Evolutionary conservation across 805 yeast genomes (phyloP), one percentile per base, ranked within the genome.

Genomic region (Wickerhamomyces chaumierensis): DNA sequence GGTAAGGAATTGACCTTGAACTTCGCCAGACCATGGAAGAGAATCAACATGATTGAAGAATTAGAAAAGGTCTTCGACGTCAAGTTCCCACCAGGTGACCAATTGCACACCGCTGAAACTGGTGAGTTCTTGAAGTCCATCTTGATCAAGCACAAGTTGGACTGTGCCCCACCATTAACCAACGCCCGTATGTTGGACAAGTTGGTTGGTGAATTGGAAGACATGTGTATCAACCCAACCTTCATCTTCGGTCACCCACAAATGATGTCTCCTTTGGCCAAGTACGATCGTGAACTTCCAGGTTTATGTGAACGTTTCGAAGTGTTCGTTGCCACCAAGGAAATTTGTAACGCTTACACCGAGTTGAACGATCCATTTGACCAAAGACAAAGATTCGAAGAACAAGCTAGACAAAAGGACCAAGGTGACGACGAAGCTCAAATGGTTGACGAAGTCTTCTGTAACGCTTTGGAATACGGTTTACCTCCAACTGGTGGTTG

Each of bases 401-500:
- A 92, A 68, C 98, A 90, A 71, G 97, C 98, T 36, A 80, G 84
- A 66, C 98, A 92, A 73, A 90, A 90, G 72, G 97, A 71, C 49
- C 96, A 86, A 66, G 98, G 98, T 72, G 98, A 90, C 60, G 98
- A 90, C 58, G 98, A 92, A 70, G 98, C 96, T 45, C 97, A 90
- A 71, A 60, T 87, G 63, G 74, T 92, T 48, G 98, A 90, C 63
- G 98, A 90, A 70, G 81, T 84, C 48, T 90, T 90, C 88, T 82
- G 94, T 72, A 84, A 88, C 55, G 96, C 98, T 50, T 75, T 90
- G 57, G 98, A 90, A 70, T 90, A 86, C 64, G 98, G 97, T 66
- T 75, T 90, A 57, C 98, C 98, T 43, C 98, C 98, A 56, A 92
- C 97, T 53, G 97, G 94, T 63, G 98, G 98, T 52, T 90, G 97